Base-by-base conservation (phyloP, 192 early-diverging fungal genomes). In the Spizellomyces punctatus region DNA sequence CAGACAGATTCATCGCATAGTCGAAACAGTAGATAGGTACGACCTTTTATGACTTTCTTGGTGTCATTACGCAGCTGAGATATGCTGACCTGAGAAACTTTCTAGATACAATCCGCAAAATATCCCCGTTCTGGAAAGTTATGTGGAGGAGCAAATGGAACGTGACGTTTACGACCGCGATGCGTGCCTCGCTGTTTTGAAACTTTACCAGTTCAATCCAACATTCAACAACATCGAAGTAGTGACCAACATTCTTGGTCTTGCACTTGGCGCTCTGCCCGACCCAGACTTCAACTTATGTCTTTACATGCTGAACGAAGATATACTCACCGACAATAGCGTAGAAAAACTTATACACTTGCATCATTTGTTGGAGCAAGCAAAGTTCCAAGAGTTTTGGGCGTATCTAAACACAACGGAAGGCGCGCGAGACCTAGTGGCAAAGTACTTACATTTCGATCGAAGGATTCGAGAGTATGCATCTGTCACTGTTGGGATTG, bases 131-230 rank as follows among this genome's bases (percentile, higher is more conserved):
- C 83, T 96, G 7, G 93, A 98, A 76, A 88, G 87, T 48, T 96
- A 96, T 78, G 85, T 98, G 9, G 80, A 79, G 27, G 79, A 84
- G 22, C 94, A 96, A 78, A 90, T 93, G 75, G 79, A 90, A 67
- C 88, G 84, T 76, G 83, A 90, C 69, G 78, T 81, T 68, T 92
- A 92, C 78, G 95, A 96, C 83, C 78, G 92, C 73, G 89, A 90
- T 87, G 95, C 95, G 6, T 94, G 94, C 81, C 85, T 97, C 48
- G 94, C 94, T 58, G 84, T 95, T 44, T 86, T 97, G 58, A 97
- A 97, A 76, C 85, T 97, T 82, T 93, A 96, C 83, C 95, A 97
- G 77, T 97, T 97, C 84, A 96, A 96, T 78, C 89, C 91, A 8
- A 77, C 89, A 43, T 83, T 89, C 75, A 74, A 87, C 62, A 93